These are phyloP conservation scores for Aphanoascus verrucosus DNA, from an alignment of 2,329 filamentous ascomycete genomes.

Conservation along the genomic window DNA sequence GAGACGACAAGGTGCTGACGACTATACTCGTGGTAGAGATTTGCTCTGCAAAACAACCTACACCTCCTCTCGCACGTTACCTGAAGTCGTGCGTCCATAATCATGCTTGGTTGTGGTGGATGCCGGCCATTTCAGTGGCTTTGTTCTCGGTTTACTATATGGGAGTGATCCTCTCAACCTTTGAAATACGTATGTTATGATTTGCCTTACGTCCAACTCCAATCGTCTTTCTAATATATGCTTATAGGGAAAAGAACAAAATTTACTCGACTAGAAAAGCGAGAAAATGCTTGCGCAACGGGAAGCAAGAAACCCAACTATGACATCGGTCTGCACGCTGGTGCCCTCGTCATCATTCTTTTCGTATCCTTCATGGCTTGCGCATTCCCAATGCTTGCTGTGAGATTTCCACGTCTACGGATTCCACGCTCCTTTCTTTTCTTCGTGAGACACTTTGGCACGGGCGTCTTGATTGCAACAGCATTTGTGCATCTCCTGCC, in stretches of 20 bases:
- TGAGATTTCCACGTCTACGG: slow-evolving; percentile 46
- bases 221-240: background rate
- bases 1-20: background rate
- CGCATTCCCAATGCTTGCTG: slow-evolving; percentile 55
- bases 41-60: slow-evolving; percentile 14
- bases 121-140: slow-evolving; percentile 2
- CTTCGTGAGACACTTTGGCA: slow-evolving; percentile 64
- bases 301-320: slow-evolving; percentile 37
- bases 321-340: slow-evolving; percentile 53
- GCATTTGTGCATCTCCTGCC: slow-evolving; percentile 70
- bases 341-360: slow-evolving; percentile 54
- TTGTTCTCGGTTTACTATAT: slow-evolving; percentile 10
- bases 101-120: slow-evolving; percentile 10
- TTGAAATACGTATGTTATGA: slow-evolving; percentile 3
- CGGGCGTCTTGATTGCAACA: slow-evolving; percentile 74
- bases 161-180: slow-evolving; percentile 6
- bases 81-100: slow-evolving; percentile 5
- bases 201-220: background rate
- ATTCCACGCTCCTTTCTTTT: slow-evolving; percentile 53
- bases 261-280: background rate
- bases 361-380: slow-evolving; percentile 46
- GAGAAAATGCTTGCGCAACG: slow-evolving; percentile 19
- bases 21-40: slow-evolving; percentile 3
- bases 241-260: slow-evolving; percentile 2
- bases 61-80: background rate